A percentile compares a stretch with the other conserved stretches of the same genome.
Conservation (phyloP, 306 rosid species). For the Boehmeria nivea region DNA sequence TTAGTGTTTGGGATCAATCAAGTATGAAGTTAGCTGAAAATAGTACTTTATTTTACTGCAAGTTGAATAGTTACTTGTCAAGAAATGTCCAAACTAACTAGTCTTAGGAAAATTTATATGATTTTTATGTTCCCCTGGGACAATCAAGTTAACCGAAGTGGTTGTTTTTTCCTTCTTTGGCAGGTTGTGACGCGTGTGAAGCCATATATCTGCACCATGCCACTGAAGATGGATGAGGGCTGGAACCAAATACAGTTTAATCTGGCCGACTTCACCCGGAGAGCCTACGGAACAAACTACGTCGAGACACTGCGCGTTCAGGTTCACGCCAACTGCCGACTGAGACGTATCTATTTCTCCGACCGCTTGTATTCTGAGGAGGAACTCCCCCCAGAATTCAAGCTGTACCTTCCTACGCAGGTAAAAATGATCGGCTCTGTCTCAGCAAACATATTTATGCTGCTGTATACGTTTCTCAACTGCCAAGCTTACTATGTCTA, state of each 20-base stretch:
- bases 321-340: slow-evolving; percentile 90
- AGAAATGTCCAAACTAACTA: too few species aligned
- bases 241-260: slow-evolving; percentile 95
- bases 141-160: too few species aligned
- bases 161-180: too few species aligned
- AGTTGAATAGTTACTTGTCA: background rate
- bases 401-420: slow-evolving; percentile 90
- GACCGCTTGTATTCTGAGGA: slow-evolving; percentile 92
- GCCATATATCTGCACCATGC: slow-evolving; percentile 94
- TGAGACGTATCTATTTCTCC: slow-evolving; percentile 90
- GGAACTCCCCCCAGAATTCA: slow-evolving; percentile 93
- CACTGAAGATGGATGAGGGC: slow-evolving; percentile 82
- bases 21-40: background rate
- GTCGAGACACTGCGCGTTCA: slow-evolving; percentile 93
- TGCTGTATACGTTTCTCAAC: background rate
- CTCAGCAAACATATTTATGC: background rate
- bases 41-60: background rate
- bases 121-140: too few species aligned
- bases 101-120: too few species aligned
- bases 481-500: background rate
- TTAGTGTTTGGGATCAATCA: slow-evolving; percentile 8
- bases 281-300: slow-evolving; percentile 97
- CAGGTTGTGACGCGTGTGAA: slow-evolving; percentile 80
- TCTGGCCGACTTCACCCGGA: slow-evolving; percentile 75
- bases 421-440: slow-evolving; percentile 17